These are phyloP conservation scores for Butyriboletus appendiculatus DNA, from an alignment of 1,284 basidiomycete genomes.

Conservation along the genomic window DNA sequence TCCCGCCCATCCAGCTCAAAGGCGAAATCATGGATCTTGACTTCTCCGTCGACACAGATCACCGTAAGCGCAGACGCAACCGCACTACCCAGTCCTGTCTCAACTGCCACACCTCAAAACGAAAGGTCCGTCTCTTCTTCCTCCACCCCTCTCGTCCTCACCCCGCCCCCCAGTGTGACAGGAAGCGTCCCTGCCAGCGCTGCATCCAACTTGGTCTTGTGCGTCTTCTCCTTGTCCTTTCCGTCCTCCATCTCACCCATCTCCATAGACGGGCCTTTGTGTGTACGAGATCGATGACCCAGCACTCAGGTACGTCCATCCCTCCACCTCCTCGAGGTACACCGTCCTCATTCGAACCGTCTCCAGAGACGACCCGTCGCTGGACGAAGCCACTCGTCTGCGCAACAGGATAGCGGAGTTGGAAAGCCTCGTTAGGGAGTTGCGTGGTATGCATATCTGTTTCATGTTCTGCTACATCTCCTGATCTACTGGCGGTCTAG, in stretches of 20 bases:
- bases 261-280: slow-evolving; percentile 77
- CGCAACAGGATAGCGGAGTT: slow-evolving; percentile 87
- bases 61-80: slow-evolving; percentile 77
- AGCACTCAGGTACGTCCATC: slow-evolving; percentile 60
- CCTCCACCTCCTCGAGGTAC: background rate
- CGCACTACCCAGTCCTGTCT: slow-evolving; percentile 87
- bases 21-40: slow-evolving; percentile 70
- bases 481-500: slow-evolving; percentile 40
- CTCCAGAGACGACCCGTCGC: slow-evolving; percentile 75
- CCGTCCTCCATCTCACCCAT: slow-evolving; percentile 13
- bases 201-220: slow-evolving; percentile 83
- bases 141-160: background rate
- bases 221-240: slow-evolving; percentile 21
- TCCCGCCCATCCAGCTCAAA: slow-evolving; percentile 51
- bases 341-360: slow-evolving; percentile 10
- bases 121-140: slow-evolving; percentile 61
- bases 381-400: slow-evolving; percentile 81
- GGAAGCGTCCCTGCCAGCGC: slow-evolving; percentile 83
- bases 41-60: slow-evolving; percentile 66
- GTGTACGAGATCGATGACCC: slow-evolving; percentile 93
- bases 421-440: slow-evolving; percentile 83
- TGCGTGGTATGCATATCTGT: slow-evolving; percentile 54
- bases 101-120: slow-evolving; percentile 91
- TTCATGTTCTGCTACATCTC: slow-evolving; percentile 7
- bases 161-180: slow-evolving; percentile 58